phyloP scores from a whole-genome alignment of 176 grass and related monocot species.

The Eleusine coracana region DNA sequence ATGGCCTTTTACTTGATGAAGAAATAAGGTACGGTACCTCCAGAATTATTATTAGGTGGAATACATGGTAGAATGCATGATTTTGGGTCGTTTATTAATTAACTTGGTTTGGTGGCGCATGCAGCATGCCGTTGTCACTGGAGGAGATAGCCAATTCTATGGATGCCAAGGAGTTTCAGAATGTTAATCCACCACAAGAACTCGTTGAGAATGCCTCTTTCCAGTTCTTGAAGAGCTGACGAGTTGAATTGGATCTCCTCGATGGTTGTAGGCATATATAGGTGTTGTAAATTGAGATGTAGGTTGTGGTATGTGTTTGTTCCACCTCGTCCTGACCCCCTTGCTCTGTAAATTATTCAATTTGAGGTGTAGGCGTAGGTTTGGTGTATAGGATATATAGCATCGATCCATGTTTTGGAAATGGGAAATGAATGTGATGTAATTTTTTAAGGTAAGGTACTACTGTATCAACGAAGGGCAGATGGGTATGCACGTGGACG shows the following conservation, averaged over 20 bases:
- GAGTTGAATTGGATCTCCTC: neutral
- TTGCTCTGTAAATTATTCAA: neutral
- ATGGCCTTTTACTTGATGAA: slow-evolving; percentile 69
- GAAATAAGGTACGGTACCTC: slow-evolving; percentile 49
- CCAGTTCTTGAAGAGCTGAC: slow-evolving; percentile 70
- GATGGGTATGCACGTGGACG: too few species aligned
- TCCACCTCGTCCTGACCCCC: neutral
- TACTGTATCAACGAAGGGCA: too few species aligned
- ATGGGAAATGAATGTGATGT: neutral
- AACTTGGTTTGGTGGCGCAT: too few species aligned
- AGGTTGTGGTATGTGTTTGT: neutral
- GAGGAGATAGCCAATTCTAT: slow-evolving; percentile 77
- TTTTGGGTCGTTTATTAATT: neutral
- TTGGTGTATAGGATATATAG: neutral
- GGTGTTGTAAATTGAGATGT: too few species aligned
- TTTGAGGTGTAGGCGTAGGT: neutral
- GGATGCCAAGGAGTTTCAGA: slow-evolving; percentile 75
- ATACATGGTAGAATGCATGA: neutral
- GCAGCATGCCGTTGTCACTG: slow-evolving; percentile 69
- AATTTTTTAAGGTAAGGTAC: too few species aligned
- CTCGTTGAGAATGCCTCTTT: slow-evolving; percentile 62
- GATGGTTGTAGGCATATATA: neutral
- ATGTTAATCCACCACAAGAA: slow-evolving; percentile 64
- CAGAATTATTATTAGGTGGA: neutral
- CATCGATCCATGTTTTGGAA: neutral